Evolutionary conservation across 140 eudicot genomes (phyloP).

Genomic region (Ambrosia hybrid): DNA sequence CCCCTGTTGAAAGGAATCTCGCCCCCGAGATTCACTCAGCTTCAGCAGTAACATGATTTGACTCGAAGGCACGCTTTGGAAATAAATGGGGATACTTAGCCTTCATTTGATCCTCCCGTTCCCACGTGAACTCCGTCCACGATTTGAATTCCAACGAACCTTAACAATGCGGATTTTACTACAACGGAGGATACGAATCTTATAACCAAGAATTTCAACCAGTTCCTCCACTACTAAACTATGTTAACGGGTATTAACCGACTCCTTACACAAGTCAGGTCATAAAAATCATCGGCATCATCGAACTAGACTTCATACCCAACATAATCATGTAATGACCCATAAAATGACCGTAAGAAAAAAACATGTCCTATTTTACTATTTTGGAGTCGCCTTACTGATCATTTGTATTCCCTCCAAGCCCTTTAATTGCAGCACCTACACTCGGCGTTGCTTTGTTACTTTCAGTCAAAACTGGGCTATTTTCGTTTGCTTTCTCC

Average conservation of each 20-base stretch:
- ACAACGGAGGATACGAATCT: no score
- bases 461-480: constrained; percentile 27
- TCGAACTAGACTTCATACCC: not conserved
- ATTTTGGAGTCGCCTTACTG: constrained; percentile 9
- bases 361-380: constrained; percentile 9
- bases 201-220: no score
- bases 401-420: constrained; percentile 58
- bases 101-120: no score
- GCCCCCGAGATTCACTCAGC: no score
- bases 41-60: no score
- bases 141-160: no score
- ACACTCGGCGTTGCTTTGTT: constrained; percentile 51
- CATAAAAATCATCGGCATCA: constrained; percentile 5
- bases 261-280: constrained; percentile 17
- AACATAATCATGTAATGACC: constrained; percentile 3
- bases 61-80: no score
- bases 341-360: not conserved
- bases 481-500: constrained; percentile 82
- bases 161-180: no score
- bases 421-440: constrained; percentile 80
- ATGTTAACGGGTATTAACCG: constrained; percentile 1
- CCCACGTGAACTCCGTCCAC: no score
- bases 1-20: no score
- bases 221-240: not conserved
- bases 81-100: no score